Base-by-base conservation (phyloP, 2,329 filamentous ascomycete genomes). In the Lachnellula arida region DNA sequence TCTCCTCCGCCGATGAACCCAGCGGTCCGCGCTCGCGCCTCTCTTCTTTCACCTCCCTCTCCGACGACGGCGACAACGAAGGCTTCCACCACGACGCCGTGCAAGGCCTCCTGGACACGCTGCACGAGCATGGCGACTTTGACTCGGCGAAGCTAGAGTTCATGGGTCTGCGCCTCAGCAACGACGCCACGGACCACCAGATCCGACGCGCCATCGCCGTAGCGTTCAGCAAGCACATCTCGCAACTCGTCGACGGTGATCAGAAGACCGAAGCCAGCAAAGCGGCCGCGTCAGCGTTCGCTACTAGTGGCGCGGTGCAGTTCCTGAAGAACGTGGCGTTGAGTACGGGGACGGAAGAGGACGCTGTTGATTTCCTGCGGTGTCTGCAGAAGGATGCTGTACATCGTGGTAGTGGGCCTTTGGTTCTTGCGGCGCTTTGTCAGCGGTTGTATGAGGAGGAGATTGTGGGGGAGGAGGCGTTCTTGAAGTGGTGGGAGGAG, bases 31-130 rank as follows among this genome's bases (percentile, higher is more conserved):
- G 83, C 57, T 86, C 84, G 0, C 81, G 86, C 54, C 80, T 84
- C 39, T 85, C 83, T 28, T 90, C 86, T 46, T 90, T 92, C 67
- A 81, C 87, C 0, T 82, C 88, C 46, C 81, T 86, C 63, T 89
- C 87, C 0, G 83, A 85, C 15, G 80, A 84, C 51, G 80, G 82
- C 51, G 76, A 74, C 58, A 75, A 79, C 22, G 78, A 81, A 56
- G 78, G 85, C 56, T 97, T 97, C 79, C 89, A 96, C 70, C 80
- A 87, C 59, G 93, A 97, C 67, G 93, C 93, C 25, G 89, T 93
- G 3, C 80, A 86, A 61, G 93, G 90, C 58, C 81, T 97, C n/a
- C 81, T 92, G 59, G 92, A 97, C 67, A 89, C 91, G 23, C 79
- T 97, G 43, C 86, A 88, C 51, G 87, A 86, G 22, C 81, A 83